A percentile compares a stretch with the other conserved stretches of the same genome.
Evolutionary conservation across 2,329 filamentous ascomycete species (phyloP).

Genomic region (Colletotrichum sp.): DNA sequence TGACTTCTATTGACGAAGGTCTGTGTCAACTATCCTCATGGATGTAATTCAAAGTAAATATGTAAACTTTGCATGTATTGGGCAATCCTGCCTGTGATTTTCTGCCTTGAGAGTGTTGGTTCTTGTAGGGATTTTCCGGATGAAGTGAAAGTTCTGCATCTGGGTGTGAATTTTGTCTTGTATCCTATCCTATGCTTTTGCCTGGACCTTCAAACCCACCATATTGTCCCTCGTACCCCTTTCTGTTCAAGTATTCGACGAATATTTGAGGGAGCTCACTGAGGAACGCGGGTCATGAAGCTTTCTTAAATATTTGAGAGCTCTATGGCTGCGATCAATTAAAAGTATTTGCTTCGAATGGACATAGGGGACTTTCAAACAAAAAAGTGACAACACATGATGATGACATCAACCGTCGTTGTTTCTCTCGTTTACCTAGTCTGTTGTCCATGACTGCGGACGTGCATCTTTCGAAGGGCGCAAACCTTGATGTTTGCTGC

Average conservation of each 20-base stretch:
- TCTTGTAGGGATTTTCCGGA: no score
- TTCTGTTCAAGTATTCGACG: background rate
- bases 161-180: background rate
- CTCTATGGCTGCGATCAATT: background rate
- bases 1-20: no score
- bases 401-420: background rate
- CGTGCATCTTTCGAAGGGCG: background rate
- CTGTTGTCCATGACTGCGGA: background rate
- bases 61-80: no score
- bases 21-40: no score
- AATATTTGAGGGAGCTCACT: background rate
- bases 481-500: background rate
- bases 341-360: background rate
- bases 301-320: background rate
- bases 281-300: background rate
- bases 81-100: no score
- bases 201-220: background rate
- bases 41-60: no score
- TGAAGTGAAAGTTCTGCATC: no score
- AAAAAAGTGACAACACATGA: background rate
- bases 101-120: no score
- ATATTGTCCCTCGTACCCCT: background rate
- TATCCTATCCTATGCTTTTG: background rate
- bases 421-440: background rate
- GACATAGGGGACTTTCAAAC: background rate